Base-by-base conservation (phyloP, 177 flowering plant species). In the Vitis hybrid region DNA sequence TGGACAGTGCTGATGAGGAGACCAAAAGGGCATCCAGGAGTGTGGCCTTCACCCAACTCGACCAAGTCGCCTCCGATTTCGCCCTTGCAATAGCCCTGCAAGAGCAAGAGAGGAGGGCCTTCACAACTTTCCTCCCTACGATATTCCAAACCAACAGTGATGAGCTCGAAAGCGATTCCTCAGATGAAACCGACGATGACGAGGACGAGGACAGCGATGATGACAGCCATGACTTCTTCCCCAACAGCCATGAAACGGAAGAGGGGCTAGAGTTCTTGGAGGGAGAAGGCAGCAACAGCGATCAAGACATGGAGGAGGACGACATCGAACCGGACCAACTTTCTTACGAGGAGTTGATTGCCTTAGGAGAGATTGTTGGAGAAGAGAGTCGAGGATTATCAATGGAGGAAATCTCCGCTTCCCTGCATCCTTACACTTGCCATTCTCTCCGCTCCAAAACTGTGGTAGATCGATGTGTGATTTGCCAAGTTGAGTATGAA, bases 291-390 rank as follows among this genome's bases (percentile, higher is more conserved):
- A 64, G 56, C 45, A 53, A 39, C 48, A 51, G n/a, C 29, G 65
- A 68, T 10, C 79, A 80, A 78, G 75, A 72, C 22, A 56, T 77
- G 53, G 83, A 77, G 10, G 77, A 75, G 16, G 83, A 78, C 59
- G 85, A 78, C 0, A 65, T 82, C 29, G 85, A 84, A 45, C 77
- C 71, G 4, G 87, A 84, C 19, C 85, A 84, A 3, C 65, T 84
- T 26, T 73, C 85, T 0, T 84, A 84, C 57, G 87, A 86, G 72
- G 87, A 86, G 19, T 58, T 86, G 69, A 62, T 86, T 15, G 89
- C 84, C 2, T 59, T 86, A 0, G 89, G 86, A 31, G 87, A 84
- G 56, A 59, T 73, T 21, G 81, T 86, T 4, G 86, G 89, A 29
- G 76, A 65, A 57, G 87, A 81, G 70, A 77, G 68, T 65, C 70